Conservation (phyloP, 2,329 filamentous ascomycete species). For the Phyllosticta citriasiana region DNA sequence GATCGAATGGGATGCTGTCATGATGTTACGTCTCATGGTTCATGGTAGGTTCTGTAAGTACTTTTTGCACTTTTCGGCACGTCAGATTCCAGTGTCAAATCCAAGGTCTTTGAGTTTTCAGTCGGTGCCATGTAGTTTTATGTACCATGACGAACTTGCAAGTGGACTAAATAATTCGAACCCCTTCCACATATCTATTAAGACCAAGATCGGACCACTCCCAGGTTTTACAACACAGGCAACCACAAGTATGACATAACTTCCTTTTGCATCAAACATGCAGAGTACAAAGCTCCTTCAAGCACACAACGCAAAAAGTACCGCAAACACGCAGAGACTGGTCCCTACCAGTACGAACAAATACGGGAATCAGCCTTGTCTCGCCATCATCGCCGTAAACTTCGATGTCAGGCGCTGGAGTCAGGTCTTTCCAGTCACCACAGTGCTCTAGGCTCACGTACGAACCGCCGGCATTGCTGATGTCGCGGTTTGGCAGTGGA, state of each 20-base stretch:
- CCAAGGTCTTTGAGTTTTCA: neutral
- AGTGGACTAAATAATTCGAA: neutral
- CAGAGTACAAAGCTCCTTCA: neutral
- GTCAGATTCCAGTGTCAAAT: neutral
- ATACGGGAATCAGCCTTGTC: neutral
- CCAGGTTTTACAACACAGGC: neutral
- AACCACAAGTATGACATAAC: neutral
- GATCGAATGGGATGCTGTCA: neutral
- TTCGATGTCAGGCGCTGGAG: neutral
- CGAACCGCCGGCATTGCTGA: neutral
- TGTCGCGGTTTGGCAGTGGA: neutral
- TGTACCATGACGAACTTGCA: neutral
- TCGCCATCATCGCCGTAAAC: neutral
- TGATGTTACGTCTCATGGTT: neutral
- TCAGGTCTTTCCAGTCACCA: neutral
- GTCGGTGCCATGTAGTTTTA: too few species aligned
- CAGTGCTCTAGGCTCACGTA: neutral
- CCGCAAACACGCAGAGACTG: neutral
- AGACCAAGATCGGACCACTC: neutral
- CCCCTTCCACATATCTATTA: too few species aligned
- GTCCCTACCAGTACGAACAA: neutral
- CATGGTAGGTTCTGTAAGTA: neutral
- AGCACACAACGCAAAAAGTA: neutral
- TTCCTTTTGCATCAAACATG: neutral
- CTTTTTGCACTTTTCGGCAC: neutral